A percentile compares a stretch with the other conserved stretches of the same genome.
These are phyloP conservation scores for Coriolopsis trogii DNA, from an alignment of 1,284 basidiomycete genomes.

Conservation along the genomic window DNA sequence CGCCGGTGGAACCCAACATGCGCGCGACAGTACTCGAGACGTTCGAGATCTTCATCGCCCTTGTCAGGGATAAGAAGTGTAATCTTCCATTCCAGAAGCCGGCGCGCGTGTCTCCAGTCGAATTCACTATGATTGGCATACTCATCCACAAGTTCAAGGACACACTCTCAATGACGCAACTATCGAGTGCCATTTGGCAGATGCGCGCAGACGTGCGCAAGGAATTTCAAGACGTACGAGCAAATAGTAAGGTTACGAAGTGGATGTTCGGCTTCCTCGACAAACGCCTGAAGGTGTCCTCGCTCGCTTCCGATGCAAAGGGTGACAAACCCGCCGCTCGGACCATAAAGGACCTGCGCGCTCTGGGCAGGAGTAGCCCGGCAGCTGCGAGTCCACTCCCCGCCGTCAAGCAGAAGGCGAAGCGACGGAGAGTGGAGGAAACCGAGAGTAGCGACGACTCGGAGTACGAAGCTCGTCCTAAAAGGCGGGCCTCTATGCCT, in stretches of 20 bases:
- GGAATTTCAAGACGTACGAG: constrained; percentile 44
- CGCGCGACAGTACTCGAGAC: constrained; percentile 40
- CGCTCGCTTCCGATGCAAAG: constrained; percentile 27
- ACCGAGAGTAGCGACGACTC: constrained; percentile 12
- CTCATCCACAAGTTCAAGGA: constrained; percentile 42
- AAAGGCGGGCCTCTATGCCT: constrained; percentile 10
- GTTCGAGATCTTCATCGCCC: constrained; percentile 44
- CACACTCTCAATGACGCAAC: constrained; percentile 42
- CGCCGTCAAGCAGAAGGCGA: constrained; percentile 5
- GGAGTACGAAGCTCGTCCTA: constrained; percentile 9
- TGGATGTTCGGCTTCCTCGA: constrained; percentile 43
- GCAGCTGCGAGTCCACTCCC: not conserved
- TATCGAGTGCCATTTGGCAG: constrained; percentile 43
- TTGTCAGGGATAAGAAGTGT: constrained; percentile 41
- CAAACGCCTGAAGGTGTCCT: constrained; percentile 27
- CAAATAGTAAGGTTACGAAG: constrained; percentile 44
- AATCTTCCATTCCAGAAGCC: constrained; percentile 42
- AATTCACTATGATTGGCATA: constrained; percentile 51
- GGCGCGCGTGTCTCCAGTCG: constrained; percentile 47
- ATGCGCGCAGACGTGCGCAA: constrained; percentile 47
- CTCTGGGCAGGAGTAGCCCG: not conserved
- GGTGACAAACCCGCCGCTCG: constrained; percentile 27
- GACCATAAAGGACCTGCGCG: constrained; percentile 6
- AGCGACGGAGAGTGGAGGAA: constrained; percentile 10
- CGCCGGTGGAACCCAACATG: constrained; percentile 34